These are phyloP conservation scores for Alternaria viburni DNA, from an alignment of 2,329 filamentous ascomycete species.

Conservation along the genomic window DNA sequence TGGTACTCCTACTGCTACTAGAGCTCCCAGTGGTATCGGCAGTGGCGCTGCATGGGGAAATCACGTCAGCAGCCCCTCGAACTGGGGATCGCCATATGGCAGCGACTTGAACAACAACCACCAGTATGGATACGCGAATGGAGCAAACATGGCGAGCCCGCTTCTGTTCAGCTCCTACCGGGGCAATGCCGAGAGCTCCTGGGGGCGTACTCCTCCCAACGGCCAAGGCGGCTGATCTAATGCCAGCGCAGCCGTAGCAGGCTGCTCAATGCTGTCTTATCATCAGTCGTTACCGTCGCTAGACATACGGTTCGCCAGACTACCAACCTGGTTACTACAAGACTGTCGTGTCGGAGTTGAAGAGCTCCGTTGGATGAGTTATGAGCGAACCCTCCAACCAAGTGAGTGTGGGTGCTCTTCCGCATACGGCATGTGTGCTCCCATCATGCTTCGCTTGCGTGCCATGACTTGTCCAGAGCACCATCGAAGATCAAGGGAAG, in stretches of 20 bases:
- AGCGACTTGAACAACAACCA: slow-evolving; percentile 27
- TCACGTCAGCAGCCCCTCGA: slow-evolving; percentile 27
- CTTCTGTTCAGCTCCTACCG: slow-evolving; percentile 51
- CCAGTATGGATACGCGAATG: slow-evolving; percentile 23
- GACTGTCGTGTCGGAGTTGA: neutral
- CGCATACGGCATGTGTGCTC: neutral
- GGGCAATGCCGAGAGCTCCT: slow-evolving; percentile 37
- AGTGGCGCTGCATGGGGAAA: slow-evolving; percentile 44
- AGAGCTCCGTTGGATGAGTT: neutral
- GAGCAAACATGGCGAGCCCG: slow-evolving; percentile 47
- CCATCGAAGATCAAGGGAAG: neutral
- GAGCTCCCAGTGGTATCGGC: slow-evolving; percentile 25
- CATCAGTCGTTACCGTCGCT: slow-evolving; percentile 7
- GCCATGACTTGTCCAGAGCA: neutral
- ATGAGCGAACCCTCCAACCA: neutral
- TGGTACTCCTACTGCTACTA: slow-evolving; percentile 17
- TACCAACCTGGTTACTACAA: neutral
- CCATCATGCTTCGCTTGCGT: neutral
- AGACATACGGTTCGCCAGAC: neutral
- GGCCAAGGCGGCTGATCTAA: slow-evolving; percentile 48
- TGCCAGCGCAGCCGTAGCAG: slow-evolving; percentile 15
- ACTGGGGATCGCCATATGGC: slow-evolving; percentile 34
- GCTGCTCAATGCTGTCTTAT: slow-evolving; percentile 13
- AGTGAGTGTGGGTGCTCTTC: neutral
- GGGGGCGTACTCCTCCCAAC: slow-evolving; percentile 45